Evolutionary conservation across 768 basidiomycete genomes (phyloP), one percentile per base, ranked within the genome.

Genomic region (Pleurotus cornucopiae): DNA sequence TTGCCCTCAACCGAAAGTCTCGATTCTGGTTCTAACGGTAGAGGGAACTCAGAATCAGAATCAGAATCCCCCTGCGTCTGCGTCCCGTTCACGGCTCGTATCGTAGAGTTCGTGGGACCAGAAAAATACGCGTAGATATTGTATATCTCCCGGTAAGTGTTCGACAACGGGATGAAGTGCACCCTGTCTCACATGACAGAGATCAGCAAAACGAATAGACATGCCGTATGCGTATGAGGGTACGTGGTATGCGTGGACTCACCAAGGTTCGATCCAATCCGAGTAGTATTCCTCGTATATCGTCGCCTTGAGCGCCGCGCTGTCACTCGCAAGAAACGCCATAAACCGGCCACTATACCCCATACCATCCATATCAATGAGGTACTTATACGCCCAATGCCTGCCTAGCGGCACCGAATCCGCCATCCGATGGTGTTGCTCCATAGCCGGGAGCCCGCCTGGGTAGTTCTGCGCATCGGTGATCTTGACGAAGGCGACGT

Each of bases 91-190:
- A 76, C 75, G 0, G 76, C 73, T 26, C 74, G 68, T 7, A 89
- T 69, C 39, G 85, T 81, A 2, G 85, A 75, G 9, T 76, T 65
- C 0, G 91, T 78, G 1, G 91, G 83, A 0, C 96, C 95, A 0
- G 91, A 93, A 75, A 98, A 98, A 76, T 88, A 99, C 2, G 92
- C 82, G 64, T 91, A 84, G 55, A 98, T 82, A 66, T 98, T 95
- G 75, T 98, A 97, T 51, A 99, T 85, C 71, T 99, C 96, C 45
- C 79, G 72, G 70, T 98, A 98, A 3, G 85, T 79, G 40, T 87
- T 78, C 0, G 94, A 94, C 34, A 99, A 71, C 0, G 96, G 96
- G 61, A 99, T 95, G 66, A 83, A 99, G 71, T 99, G 96, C 21
- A 98, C 77, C 95, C 93, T 93, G 57, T 4, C 38, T 46, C 6